Conservation (phyloP, 208 protist species). For the Trypanosoma melophagium region DNA sequence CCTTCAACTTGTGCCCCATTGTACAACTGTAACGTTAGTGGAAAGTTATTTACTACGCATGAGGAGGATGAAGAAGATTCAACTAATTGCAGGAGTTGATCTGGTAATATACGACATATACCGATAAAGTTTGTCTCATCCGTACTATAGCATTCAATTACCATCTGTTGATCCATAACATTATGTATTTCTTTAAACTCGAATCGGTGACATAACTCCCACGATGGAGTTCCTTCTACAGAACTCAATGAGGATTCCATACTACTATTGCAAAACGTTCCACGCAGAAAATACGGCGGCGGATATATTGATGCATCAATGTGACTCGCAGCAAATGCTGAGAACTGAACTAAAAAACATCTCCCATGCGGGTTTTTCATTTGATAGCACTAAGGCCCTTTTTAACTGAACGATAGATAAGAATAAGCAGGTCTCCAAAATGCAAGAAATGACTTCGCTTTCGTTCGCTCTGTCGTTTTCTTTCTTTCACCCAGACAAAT, state of each 20-base stretch:
- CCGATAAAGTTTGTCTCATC: slow-evolving; percentile 10
- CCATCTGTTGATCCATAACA: background rate
- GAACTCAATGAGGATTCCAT: slow-evolving; percentile 4
- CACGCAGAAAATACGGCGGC: slow-evolving; percentile 24
- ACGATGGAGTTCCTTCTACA: background rate
- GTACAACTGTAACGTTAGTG: background rate
- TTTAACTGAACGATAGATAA: too few relatives aligned
- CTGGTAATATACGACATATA: slow-evolving; percentile 2
- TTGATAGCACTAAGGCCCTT: too few relatives aligned
- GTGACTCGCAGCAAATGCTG: slow-evolving; percentile 9
- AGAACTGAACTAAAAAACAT: slow-evolving; percentile 17
- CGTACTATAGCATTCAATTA: slow-evolving; percentile 18
- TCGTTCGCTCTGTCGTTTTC: background rate
- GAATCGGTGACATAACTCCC: slow-evolving; percentile 9
- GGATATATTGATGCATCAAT: slow-evolving; percentile 13
- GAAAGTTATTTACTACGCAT: too few relatives aligned
- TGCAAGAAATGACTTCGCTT: background rate
- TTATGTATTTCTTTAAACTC: background rate
- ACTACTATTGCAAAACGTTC: background rate
- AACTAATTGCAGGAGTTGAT: background rate
- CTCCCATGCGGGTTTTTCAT: background rate
- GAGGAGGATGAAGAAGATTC: too few relatives aligned
- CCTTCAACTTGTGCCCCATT: slow-evolving; percentile 4
- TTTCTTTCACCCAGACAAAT: background rate
- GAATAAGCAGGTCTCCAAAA: too few relatives aligned